Conservation (phyloP, 805 yeast species). For the Candida boleticola region DNA sequence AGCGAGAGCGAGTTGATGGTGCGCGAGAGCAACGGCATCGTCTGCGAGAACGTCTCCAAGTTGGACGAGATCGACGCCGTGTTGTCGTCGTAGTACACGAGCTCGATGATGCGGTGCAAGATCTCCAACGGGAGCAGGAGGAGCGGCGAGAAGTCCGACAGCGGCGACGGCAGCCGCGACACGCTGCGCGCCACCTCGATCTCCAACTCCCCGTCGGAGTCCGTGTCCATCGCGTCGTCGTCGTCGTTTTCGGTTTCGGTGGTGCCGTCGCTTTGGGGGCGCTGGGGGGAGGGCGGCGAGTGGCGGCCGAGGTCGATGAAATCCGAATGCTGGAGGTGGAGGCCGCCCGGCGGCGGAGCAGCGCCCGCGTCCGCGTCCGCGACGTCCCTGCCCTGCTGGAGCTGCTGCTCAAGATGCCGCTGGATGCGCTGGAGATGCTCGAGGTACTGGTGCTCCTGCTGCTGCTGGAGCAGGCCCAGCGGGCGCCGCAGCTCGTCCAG, state of each 20-base stretch:
- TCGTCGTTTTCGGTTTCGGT: neutral
- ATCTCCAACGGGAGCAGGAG: conserved; percentile 54
- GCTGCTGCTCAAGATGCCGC: neutral
- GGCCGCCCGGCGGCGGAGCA: neutral
- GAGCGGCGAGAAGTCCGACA: conserved; percentile 6
- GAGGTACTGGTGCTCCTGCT: neutral
- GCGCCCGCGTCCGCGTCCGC: neutral
- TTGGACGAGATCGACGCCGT: conserved; percentile 52
- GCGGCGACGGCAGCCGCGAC: neutral
- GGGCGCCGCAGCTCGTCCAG: neutral
- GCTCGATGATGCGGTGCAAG: conserved; percentile 52
- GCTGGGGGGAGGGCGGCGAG: neutral
- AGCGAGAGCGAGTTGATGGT: conserved; percentile 57
- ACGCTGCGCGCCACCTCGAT: neutral
- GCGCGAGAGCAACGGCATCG: conserved; percentile 54
- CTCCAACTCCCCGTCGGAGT: neutral
- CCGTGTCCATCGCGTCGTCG: neutral
- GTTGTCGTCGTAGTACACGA: conserved; percentile 53
- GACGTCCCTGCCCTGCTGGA: neutral
- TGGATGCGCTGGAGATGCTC: neutral
- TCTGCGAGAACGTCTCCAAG: conserved; percentile 48
- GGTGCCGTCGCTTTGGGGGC: neutral
- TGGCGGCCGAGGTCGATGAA: neutral
- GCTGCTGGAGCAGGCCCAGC: neutral
- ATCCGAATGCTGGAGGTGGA: neutral